Conservation (phyloP, 768 basidiomycete genomes). For the Boletus reticulatus region DNA sequence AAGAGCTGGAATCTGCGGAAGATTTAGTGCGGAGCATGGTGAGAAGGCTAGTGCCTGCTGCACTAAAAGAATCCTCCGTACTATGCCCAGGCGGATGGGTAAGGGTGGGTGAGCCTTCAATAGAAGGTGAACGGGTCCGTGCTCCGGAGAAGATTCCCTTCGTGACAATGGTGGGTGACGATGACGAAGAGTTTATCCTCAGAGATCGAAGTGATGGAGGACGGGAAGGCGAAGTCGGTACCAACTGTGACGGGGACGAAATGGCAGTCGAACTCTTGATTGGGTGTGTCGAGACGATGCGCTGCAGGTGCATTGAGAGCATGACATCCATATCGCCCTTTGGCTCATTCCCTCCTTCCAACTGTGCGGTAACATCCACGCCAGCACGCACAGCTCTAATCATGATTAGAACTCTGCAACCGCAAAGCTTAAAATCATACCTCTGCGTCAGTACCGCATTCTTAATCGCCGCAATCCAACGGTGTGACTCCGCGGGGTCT, state of each 20-base stretch:
- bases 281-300: conserved; percentile 38
- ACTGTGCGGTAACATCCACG: conserved; percentile 45
- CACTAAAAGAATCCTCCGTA: conserved; percentile 57
- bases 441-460: conserved; percentile 67
- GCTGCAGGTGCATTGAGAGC: conserved; percentile 74
- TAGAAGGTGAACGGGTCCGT: conserved; percentile 30
- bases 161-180: conserved; percentile 13
- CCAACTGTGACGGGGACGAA: conserved; percentile 11
- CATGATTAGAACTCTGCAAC: neutral
- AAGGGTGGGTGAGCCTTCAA: conserved; percentile 42
- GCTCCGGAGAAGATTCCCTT: conserved; percentile 26
- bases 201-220: conserved; percentile 29
- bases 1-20: conserved; percentile 24
- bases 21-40: conserved; percentile 47
- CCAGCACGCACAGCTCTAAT: conserved; percentile 68
- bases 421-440: conserved; percentile 32
- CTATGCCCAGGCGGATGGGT: conserved; percentile 35
- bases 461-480: conserved; percentile 77
- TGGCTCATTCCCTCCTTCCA: conserved; percentile 52
- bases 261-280: conserved; percentile 8
- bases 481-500: conserved; percentile 60
- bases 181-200: conserved; percentile 16
- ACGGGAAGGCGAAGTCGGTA: conserved; percentile 28
- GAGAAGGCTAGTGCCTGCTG: conserved; percentile 53
- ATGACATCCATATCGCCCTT: conserved; percentile 83